Percentiles rank a stretch among this genome's conserved stretches.
Conservation (phyloP, 257 asterid species). For the Scutellaria barbata region DNA sequence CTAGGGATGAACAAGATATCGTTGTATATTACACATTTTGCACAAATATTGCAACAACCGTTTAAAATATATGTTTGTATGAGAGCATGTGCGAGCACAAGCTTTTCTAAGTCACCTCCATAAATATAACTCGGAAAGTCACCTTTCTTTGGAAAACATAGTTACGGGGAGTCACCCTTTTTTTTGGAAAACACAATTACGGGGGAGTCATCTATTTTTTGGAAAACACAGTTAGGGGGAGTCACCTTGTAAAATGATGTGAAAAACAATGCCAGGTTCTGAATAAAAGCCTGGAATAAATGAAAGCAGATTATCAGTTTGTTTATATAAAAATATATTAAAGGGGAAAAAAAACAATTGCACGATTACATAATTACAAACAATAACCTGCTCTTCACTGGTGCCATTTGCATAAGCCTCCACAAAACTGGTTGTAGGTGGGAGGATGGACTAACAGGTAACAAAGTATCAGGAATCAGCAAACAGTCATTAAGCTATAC, state of each 20-base stretch:
- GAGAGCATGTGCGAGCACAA: not conserved
- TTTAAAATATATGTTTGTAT: not conserved
- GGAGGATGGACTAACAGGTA: constrained; percentile 63
- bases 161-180: constrained; percentile 27
- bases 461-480: constrained; percentile 34
- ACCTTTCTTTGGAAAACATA: not conserved
- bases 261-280: constrained; percentile 91
- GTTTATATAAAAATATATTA: not conserved
- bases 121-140: not conserved
- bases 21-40: not conserved
- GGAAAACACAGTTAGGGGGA: not conserved
- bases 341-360: not conserved
- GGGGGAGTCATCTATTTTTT: not conserved
- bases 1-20: not conserved
- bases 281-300: constrained; percentile 82
- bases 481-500: constrained; percentile 4
- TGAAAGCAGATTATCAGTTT: constrained; percentile 22
- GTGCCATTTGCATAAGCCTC: constrained; percentile 87
- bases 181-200: not conserved
- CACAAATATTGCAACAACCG: constrained; percentile 16
- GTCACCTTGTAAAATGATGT: constrained; percentile 92
- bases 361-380: constrained; percentile 1
- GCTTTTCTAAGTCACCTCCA: not conserved
- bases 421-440: constrained; percentile 64
- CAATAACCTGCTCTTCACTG: constrained; percentile 88